phyloP scores from a whole-genome alignment of 192 early-diverging fungal genomes.

The Piromyces finnis region DNA sequence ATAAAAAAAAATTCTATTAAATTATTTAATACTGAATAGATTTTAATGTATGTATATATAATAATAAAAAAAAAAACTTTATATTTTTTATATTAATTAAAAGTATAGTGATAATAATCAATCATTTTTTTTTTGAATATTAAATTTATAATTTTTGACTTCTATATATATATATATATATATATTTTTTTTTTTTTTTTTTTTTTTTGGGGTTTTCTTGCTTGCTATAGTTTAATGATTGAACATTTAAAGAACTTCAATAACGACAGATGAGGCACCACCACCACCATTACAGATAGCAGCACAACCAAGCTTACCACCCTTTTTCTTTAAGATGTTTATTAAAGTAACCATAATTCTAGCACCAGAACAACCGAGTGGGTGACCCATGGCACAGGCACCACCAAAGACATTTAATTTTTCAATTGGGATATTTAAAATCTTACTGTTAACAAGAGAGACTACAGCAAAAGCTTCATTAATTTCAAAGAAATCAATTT shows the following conservation, averaged over 20 bases:
- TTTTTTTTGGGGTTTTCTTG: too few species aligned
- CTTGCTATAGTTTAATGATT: too few species aligned
- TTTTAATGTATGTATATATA: too few species aligned
- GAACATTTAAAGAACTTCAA: constrained; percentile 28
- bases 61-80: too few species aligned
- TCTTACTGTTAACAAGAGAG: constrained; percentile 67
- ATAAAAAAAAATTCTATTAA: too few species aligned
- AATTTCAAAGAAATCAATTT: constrained; percentile 86
- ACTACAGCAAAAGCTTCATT: constrained; percentile 97
- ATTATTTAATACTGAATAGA: too few species aligned
- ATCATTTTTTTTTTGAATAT: too few species aligned
- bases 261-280: constrained; percentile 72
- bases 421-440: constrained; percentile 47
- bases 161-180: too few species aligned
- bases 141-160: too few species aligned
- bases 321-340: constrained; percentile 47
- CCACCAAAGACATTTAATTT: constrained; percentile 90
- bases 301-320: constrained; percentile 68
- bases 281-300: constrained; percentile 95
- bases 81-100: too few species aligned
- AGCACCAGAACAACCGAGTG: constrained; percentile 88
- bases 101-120: too few species aligned
- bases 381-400: constrained; percentile 92
- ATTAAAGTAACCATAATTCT: constrained; percentile 70
- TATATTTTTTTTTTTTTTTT: too few species aligned